phyloP scores from a whole-genome alignment of 176 grass and related monocot species.

The Musa acuminata region DNA sequence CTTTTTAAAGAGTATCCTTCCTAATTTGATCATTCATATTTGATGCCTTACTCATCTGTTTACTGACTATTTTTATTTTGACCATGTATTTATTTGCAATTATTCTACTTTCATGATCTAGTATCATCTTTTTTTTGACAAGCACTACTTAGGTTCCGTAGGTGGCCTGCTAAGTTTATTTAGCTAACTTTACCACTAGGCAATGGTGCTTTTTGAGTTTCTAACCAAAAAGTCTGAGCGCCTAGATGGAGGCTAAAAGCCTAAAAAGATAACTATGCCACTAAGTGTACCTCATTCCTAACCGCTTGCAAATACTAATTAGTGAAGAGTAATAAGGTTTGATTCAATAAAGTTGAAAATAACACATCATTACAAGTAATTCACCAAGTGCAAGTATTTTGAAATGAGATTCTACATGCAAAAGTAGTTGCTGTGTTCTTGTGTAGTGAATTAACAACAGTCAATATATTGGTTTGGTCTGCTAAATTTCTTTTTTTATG shows the following conservation, averaged over 20 bases:
- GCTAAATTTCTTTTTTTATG: too few relatives aligned
- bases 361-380: background rate
- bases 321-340: background rate
- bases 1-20: constrained; percentile 98
- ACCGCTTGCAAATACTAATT: background rate
- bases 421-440: too few relatives aligned
- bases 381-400: background rate
- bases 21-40: background rate
- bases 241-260: background rate
- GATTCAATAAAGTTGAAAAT: background rate
- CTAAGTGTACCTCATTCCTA: background rate
- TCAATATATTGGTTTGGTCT: too few relatives aligned
- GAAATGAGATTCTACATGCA: background rate
- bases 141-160: background rate
- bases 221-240: background rate
- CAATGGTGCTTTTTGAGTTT: background rate
- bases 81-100: background rate
- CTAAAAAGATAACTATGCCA: background rate
- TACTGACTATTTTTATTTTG: background rate
- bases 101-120: background rate
- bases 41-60: background rate
- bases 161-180: background rate
- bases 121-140: background rate
- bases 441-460: too few relatives aligned
- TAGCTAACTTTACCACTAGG: background rate